Base-by-base conservation (phyloP, 1,139 yeast genomes). In the Maudiozyma humilis region DNA sequence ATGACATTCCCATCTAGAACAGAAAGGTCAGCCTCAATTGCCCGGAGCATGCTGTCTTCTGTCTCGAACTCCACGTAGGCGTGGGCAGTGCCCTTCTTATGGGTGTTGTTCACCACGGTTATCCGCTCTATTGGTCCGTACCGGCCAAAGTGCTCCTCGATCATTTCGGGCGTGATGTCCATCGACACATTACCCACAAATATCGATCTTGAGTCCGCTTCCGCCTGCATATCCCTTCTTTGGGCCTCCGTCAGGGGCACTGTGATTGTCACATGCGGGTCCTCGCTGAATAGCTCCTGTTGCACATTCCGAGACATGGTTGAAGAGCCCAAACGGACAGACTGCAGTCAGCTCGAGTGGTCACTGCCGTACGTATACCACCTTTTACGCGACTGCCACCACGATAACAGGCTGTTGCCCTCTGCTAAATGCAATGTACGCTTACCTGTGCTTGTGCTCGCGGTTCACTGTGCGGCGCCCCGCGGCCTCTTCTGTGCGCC, bases 101-200 rank as follows among this genome's bases (percentile, higher is more conserved):
- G 79, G 27, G 50, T 57, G 36, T 56, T 55, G 33, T 51, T 51
- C 17, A 60, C 50, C 19, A 89, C 83, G 1, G 96, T 89, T 33
- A 89, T 89, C 54, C 96, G 72, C 55, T 86, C 82, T 40, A 89
- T 85, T 1, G 38, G 2, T 1, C 96, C 97, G 46, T 83, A 80
- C 8, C 75, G 64, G 42, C 78, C 74, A 64, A 89, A 87, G 53
- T 82, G 85, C 44, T 81, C 79, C 60, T 87, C 93, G 34, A 89
- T 70, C 56, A 84, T 91, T 50, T 81, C 79, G 8, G 96, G 95
- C 3, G 89, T 76, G 3, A 89, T 68, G 12, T 77, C 82, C 56
- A 81, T 82, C 56, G 86, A 94, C 19, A 89, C 93, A 57, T 87
- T 87, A 16, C 96, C 95, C 17, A 89, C 86, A 62, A 83, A 89